Percentiles rank a stretch among this genome's conserved stretches.
phyloP scores from a whole-genome alignment of 2,329 filamentous ascomycete species.

The Fusarium sp. region DNA sequence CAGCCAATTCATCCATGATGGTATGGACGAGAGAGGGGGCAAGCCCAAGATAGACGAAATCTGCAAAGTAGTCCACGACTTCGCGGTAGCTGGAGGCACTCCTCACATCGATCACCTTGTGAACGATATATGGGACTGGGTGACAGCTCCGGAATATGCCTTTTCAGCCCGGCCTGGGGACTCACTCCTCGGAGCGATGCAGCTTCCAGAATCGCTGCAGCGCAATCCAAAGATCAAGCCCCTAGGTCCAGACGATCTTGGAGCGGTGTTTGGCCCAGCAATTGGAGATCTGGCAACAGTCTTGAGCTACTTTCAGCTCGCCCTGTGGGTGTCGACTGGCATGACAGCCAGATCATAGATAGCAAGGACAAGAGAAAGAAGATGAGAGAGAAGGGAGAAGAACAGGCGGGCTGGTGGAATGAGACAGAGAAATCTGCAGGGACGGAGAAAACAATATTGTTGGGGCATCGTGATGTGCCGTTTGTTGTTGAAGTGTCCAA shows the following conservation, averaged over 20 bases:
- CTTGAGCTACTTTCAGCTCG: neutral
- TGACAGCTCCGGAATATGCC: neutral
- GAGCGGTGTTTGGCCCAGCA: neutral
- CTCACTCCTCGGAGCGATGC: neutral
- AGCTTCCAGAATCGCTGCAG: neutral
- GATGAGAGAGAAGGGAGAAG: neutral
- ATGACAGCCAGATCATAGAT: neutral
- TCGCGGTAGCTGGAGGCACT: neutral
- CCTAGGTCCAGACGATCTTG: neutral
- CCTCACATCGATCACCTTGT: neutral
- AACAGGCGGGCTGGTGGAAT: neutral
- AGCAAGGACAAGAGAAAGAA: neutral
- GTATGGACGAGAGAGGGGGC: neutral
- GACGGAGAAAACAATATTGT: neutral
- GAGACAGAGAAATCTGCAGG: neutral
- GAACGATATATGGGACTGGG: neutral
- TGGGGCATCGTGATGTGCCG: slow-evolving; percentile 4
- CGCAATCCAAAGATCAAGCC: neutral
- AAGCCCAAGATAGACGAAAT: neutral
- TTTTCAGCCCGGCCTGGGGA: neutral
- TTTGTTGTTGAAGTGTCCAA: too few species aligned
- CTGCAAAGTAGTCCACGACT: neutral
- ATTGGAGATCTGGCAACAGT: neutral
- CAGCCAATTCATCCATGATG: neutral
- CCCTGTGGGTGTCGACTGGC: neutral